Conservation (phyloP, 257 asterid species). For the Dorcoceras hygrometricum region DNA sequence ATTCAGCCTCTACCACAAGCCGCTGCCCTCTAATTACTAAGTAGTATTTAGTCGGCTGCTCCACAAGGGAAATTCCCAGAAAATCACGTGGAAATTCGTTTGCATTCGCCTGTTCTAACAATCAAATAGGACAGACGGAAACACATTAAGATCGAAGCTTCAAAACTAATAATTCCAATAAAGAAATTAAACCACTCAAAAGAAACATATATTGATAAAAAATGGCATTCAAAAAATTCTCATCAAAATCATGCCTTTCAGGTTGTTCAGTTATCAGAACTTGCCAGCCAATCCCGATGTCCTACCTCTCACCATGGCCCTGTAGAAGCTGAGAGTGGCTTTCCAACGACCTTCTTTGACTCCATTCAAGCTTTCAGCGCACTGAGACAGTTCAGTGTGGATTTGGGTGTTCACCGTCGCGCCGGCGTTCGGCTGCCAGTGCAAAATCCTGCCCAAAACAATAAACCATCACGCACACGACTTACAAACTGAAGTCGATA, state of each 20-base stretch:
- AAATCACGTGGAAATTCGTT: slow-evolving; percentile 74
- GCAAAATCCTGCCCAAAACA: slow-evolving; percentile 61
- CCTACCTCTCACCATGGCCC: slow-evolving; percentile 46
- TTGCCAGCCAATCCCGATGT: no score
- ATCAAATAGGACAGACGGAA: slow-evolving; percentile 1
- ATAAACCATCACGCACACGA: slow-evolving; percentile 1
- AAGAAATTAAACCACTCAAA: neutral
- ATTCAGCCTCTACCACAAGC: slow-evolving; percentile 74
- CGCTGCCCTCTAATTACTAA: slow-evolving; percentile 75
- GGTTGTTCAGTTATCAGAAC: neutral
- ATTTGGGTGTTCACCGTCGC: slow-evolving; percentile 82
- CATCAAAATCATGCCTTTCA: neutral
- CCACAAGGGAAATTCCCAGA: slow-evolving; percentile 82
- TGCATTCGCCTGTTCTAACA: slow-evolving; percentile 48
- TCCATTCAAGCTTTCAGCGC: slow-evolving; percentile 60
- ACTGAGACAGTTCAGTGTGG: slow-evolving; percentile 81
- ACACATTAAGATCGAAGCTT: neutral
- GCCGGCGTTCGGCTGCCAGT: slow-evolving; percentile 97
- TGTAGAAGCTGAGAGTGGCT: slow-evolving; percentile 47
- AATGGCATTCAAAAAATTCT: neutral
- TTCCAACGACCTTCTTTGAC: slow-evolving; percentile 56
- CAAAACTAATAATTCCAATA: neutral
- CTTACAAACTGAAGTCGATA: neutral
- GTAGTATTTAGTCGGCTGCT: slow-evolving; percentile 70
- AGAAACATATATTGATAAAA: neutral